Percentiles rank a stretch among this genome's conserved stretches.
phyloP scores from a whole-genome alignment of 306 rosid genomes.

The Cercis canadensis region DNA sequence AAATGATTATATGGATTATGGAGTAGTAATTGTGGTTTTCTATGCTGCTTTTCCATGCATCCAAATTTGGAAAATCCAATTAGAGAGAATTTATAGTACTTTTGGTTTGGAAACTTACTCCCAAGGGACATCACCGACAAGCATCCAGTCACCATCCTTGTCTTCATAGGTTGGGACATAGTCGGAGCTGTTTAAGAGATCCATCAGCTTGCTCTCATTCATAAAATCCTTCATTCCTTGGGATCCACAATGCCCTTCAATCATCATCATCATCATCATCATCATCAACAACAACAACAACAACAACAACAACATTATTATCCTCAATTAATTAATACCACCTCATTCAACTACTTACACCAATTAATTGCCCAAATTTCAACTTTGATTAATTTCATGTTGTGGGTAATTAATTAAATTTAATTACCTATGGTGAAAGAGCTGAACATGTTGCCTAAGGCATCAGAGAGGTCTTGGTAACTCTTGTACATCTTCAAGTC shows the following conservation, averaged over 20 bases:
- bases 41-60: too few relatives aligned
- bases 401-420: too few relatives aligned
- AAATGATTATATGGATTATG: too few relatives aligned
- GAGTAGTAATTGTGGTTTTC: too few relatives aligned
- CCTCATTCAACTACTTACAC: too few relatives aligned
- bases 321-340: too few relatives aligned
- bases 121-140: slow-evolving; percentile 98
- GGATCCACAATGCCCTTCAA: slow-evolving; percentile 77
- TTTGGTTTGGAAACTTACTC: slow-evolving; percentile 72
- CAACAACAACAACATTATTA: too few relatives aligned
- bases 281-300: slow-evolving; percentile 4
- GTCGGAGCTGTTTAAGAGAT: slow-evolving; percentile 76
- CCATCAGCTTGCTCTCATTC: slow-evolving; percentile 92
- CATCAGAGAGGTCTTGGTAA: slow-evolving; percentile 79
- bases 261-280: not conserved
- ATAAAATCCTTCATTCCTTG: slow-evolving; percentile 86
- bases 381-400: too few relatives aligned
- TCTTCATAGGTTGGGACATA: slow-evolving; percentile 92
- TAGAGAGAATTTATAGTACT: too few relatives aligned
- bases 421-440: slow-evolving; percentile 84
- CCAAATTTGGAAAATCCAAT: too few relatives aligned
- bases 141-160: slow-evolving; percentile 98
- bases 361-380: too few relatives aligned
- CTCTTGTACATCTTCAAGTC: slow-evolving; percentile 67
- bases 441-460: slow-evolving; percentile 81